phyloP scores from a whole-genome alignment of 139 green algal species.

The Chlorella vulgaris region DNA sequence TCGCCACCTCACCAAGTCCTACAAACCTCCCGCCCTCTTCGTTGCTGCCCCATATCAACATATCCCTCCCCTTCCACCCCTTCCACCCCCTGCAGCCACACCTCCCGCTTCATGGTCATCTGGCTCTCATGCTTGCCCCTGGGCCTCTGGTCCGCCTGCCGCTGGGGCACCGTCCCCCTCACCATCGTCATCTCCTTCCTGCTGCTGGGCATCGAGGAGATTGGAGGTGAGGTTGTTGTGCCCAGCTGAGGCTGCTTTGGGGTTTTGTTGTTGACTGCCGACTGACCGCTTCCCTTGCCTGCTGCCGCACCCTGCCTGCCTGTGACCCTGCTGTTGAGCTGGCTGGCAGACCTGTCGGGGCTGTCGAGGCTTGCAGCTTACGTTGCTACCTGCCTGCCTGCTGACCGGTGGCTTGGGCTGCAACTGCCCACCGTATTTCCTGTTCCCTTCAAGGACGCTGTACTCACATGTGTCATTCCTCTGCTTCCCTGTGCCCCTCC shows the following conservation, averaged over 20 bases:
- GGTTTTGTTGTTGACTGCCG: not conserved
- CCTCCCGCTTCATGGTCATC: too few relatives aligned
- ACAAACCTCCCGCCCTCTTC: not conserved
- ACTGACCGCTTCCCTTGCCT: too few relatives aligned
- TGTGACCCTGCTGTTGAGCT: too few relatives aligned
- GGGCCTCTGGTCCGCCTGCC: constrained; percentile 60
- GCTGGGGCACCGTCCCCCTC: constrained; percentile 48
- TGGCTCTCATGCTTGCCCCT: constrained; percentile 84
- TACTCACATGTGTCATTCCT: not conserved
- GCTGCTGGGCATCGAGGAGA: constrained; percentile 52
- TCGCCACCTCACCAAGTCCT: not conserved
- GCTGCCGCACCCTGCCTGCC: too few relatives aligned
- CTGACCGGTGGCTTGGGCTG: too few relatives aligned
- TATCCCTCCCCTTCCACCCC: not conserved
- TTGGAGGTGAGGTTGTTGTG: constrained; percentile 16
- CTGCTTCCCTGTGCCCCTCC: not conserved
- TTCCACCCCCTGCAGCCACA: constrained; percentile 65
- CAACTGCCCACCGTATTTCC: not conserved
- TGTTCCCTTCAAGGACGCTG: too few relatives aligned
- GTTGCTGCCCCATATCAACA: too few relatives aligned
- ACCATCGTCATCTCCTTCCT: constrained; percentile 61
- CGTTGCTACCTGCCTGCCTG: not conserved
- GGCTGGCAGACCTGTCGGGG: not conserved
- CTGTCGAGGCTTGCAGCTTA: not conserved
- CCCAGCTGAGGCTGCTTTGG: not conserved